These are phyloP conservation scores for Fonsecaea nubica DNA, from an alignment of 2,329 filamentous ascomycete species.

Conservation along the genomic window DNA sequence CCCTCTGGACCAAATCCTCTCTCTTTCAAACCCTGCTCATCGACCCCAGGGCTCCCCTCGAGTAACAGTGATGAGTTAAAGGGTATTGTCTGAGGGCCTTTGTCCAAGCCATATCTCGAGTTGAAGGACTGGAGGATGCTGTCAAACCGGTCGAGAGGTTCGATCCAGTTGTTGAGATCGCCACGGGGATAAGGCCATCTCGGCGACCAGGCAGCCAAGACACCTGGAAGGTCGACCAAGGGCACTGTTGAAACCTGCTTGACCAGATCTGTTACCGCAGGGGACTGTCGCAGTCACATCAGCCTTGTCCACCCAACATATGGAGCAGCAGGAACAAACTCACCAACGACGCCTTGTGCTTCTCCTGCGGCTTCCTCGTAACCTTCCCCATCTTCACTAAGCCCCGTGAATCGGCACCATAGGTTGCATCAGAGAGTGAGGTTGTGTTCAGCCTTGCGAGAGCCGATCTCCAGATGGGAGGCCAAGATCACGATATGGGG, in stretches of 20 bases:
- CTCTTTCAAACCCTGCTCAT: constrained; percentile 59
- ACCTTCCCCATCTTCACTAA: constrained; percentile 57
- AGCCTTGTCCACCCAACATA: constrained; percentile 32
- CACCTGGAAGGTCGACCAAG: constrained; percentile 76
- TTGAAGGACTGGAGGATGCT: constrained; percentile 82
- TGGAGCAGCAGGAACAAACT: constrained; percentile 41
- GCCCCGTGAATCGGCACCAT: constrained; percentile 31
- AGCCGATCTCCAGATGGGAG: constrained; percentile 4
- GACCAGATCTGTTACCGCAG: constrained; percentile 84
- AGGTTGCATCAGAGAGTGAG: constrained; percentile 34
- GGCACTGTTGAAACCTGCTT: constrained; percentile 70
- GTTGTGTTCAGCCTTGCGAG: constrained; percentile 25
- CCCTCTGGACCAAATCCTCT: constrained; percentile 75
- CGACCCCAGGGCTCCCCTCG: constrained; percentile 55
- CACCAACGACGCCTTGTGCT: constrained; percentile 60
- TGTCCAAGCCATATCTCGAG: constrained; percentile 76
- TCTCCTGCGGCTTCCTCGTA: constrained; percentile 59
- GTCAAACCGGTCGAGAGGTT: constrained; percentile 91
- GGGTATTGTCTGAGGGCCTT: constrained; percentile 78
- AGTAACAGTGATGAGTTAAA: constrained; percentile 73
- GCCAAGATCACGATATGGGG: neutral
- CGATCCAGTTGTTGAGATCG: constrained; percentile 98
- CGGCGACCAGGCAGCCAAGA: constrained; percentile 80
- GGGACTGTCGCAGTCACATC: constrained; percentile 66
- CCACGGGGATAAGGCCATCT: constrained; percentile 95